phyloP scores from a whole-genome alignment of 179 eudicot genomes.

The Corrigiola litoralis region DNA sequence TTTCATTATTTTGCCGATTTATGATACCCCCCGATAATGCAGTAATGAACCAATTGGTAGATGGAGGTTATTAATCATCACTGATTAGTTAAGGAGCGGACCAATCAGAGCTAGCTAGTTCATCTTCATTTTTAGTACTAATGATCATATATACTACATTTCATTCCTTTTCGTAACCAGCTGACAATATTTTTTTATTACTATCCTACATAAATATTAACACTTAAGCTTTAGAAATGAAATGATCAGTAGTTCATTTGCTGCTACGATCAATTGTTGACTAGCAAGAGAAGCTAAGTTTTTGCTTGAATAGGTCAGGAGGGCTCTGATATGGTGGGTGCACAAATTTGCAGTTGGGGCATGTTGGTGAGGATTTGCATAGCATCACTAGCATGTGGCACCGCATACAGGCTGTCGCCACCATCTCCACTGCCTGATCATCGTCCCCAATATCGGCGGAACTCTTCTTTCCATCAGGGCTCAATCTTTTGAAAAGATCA shows the following conservation, averaged over 20 bases:
- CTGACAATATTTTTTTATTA: conserved; percentile 6
- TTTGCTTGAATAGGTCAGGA: conserved; percentile 39
- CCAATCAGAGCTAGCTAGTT: conserved; percentile 5
- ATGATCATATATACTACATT: not conserved
- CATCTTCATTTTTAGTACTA: too few species aligned
- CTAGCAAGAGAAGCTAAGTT: conserved; percentile 55
- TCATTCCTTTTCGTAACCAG: not conserved
- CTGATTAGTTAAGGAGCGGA: too few species aligned
- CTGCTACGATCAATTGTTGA: not conserved
- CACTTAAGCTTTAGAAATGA: conserved; percentile 22
- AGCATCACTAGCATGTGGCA: conserved; percentile 94
- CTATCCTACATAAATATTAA: conserved; percentile 18
- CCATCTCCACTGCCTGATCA: conserved; percentile 54
- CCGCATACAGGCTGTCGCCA: conserved; percentile 74
- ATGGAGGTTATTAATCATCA: too few species aligned
- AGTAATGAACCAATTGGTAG: too few species aligned
- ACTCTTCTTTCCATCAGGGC: conserved; percentile 6
- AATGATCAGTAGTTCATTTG: conserved; percentile 18
- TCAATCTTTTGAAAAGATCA: conserved; percentile 13
- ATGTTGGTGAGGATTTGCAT: conserved; percentile 71
- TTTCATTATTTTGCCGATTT: too few species aligned
- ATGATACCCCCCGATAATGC: too few species aligned
- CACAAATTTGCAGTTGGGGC: conserved; percentile 88
- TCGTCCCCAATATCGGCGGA: conserved; percentile 10
- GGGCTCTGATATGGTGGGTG: conserved; percentile 59